These are phyloP conservation scores for Sporisorium scitamineum DNA, from an alignment of 1,284 basidiomycete genomes.

Conservation along the genomic window DNA sequence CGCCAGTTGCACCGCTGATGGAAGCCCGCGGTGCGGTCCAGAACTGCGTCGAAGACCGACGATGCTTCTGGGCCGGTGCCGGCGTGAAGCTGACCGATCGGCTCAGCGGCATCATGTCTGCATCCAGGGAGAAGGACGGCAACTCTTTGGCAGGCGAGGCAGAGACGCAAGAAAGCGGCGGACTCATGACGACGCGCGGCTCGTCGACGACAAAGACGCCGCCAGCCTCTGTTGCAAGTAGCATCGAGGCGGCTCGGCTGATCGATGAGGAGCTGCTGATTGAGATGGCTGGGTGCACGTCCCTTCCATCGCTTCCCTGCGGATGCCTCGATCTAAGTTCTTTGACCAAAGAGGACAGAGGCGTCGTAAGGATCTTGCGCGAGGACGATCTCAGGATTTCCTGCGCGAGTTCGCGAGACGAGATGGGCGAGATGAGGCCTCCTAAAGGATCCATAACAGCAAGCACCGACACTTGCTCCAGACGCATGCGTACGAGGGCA, in stretches of 20 bases:
- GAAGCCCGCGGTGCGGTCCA: constrained; percentile 42
- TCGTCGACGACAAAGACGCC: constrained; percentile 47
- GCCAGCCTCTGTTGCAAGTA: constrained; percentile 35
- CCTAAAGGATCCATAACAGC: constrained; percentile 44
- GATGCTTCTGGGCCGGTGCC: constrained; percentile 35
- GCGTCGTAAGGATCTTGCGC: constrained; percentile 46
- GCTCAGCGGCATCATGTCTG: constrained; percentile 29
- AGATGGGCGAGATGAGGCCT: constrained; percentile 45
- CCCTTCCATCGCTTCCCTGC: constrained; percentile 45
- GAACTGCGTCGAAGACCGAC: constrained; percentile 43
- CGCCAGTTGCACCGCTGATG: constrained; percentile 10
- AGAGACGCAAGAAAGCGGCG: constrained; percentile 42
- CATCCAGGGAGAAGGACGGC: constrained; percentile 23
- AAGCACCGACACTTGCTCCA: constrained; percentile 28
- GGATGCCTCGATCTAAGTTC: constrained; percentile 37
- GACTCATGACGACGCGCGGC: constrained; percentile 42
- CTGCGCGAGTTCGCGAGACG: constrained; percentile 36
- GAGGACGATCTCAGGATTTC: constrained; percentile 40
- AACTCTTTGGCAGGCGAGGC: constrained; percentile 37
- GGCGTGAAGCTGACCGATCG: constrained; percentile 35
- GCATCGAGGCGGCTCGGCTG: constrained; percentile 33
- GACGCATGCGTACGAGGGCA: constrained; percentile 45
- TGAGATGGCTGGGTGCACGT: constrained; percentile 43
- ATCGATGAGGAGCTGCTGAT: constrained; percentile 34
- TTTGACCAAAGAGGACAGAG: constrained; percentile 38